Conservation (phyloP, 306 rosid species). For the Senna tora region DNA sequence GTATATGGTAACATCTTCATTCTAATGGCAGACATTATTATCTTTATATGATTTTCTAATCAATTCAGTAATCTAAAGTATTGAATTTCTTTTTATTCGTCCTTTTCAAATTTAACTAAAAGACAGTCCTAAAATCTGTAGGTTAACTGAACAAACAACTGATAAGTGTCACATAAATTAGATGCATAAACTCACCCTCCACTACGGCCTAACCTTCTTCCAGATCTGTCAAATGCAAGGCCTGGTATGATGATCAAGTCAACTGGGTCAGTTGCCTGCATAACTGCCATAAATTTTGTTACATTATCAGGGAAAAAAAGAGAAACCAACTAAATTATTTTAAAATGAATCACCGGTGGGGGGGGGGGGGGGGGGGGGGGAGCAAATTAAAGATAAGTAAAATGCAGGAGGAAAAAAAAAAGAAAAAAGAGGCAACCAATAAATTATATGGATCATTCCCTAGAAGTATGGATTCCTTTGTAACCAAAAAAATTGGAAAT, state of each 20-base stretch:
- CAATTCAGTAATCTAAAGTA: not conserved
- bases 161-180: not conserved
- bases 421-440: not conserved
- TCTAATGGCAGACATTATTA: not conserved
- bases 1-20: not conserved
- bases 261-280: constrained; percentile 66
- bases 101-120: not conserved
- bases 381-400: not conserved
- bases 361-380: no score
- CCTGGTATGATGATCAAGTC: constrained; percentile 76
- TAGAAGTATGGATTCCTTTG: not conserved
- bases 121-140: not conserved
- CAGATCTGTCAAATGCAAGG: constrained; percentile 73
- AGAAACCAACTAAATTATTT: not conserved
- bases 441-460: not conserved
- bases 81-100: not conserved
- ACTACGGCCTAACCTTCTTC: constrained; percentile 77
- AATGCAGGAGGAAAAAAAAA: not conserved
- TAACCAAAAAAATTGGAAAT: not conserved
- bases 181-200: constrained; percentile 57
- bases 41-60: not conserved
- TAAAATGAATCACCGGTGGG: not conserved
- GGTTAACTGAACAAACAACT: not conserved
- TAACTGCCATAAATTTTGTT: constrained; percentile 50
- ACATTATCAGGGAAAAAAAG: not conserved